Conservation (phyloP, 768 basidiomycete species). For the Leccinum arenicola region DNA sequence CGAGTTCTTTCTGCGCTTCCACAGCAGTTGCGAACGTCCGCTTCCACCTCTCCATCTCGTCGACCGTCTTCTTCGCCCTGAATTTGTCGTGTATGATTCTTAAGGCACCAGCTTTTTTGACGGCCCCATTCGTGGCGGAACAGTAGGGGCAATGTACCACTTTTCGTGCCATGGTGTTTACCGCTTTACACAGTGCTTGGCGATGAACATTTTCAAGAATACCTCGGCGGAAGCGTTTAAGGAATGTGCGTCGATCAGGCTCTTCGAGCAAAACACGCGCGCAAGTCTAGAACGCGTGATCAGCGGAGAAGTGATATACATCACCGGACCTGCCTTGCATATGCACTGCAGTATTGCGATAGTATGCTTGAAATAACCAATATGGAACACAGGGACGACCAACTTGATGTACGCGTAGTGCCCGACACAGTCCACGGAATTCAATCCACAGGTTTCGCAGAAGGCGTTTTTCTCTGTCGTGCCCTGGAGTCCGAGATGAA, state of each 20-base stretch:
- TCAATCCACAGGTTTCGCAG: conserved; percentile 94
- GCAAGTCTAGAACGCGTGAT: conserved; percentile 60
- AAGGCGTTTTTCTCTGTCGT: conserved; percentile 90
- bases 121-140: conserved; percentile 87
- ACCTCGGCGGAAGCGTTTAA: conserved; percentile 87
- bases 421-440: conserved; percentile 91
- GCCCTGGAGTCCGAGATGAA: conserved; percentile 51
- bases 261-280: conserved; percentile 89
- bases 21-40: conserved; percentile 77
- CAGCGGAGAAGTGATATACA: background rate
- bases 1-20: conserved; percentile 84
- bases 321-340: conserved; percentile 69
- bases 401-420: conserved; percentile 99
- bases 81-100: conserved; percentile 99
- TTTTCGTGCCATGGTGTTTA: conserved; percentile 86
- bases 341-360: conserved; percentile 92
- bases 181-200: conserved; percentile 75
- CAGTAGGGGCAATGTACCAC: conserved; percentile 92
- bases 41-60: conserved; percentile 87
- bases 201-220: conserved; percentile 93
- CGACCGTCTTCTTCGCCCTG: conserved; percentile 87
- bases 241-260: conserved; percentile 75
- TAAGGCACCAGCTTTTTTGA: conserved; percentile 92
- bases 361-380: conserved; percentile 96
- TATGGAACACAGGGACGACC: conserved; percentile 94